Evolutionary conservation across 2,329 filamentous ascomycete genomes (phyloP), one percentile per base, ranked within the genome.

Genomic region (Didymella lethalis): DNA sequence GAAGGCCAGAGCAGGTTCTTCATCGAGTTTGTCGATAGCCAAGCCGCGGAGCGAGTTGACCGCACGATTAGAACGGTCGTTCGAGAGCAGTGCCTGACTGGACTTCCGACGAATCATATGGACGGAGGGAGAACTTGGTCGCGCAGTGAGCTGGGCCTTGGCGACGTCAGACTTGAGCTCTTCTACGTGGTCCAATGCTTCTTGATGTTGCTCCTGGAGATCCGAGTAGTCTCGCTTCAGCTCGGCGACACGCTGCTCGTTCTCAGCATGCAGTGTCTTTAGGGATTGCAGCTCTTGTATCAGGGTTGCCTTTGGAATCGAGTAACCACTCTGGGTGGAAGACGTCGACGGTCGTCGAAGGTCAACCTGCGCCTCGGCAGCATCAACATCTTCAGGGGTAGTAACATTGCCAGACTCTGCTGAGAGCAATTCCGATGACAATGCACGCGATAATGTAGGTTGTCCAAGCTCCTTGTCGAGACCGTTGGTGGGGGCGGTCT

Each of bases 21-120:
- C 80, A 64, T 95, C 92, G 63, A 99, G 92, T 70, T 93, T 91
- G 66, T 98, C 93, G 0, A 88, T 79, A 2, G 93, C 93, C 71
- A 99, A 90, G 69, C 93, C 96, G 59, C 93, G 89, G 34, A 99
- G 86, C 1, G 93, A 92, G 0, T 92, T 90, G 69, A 98, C 92
- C 2, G 93, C 96, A 58, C 95, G 88, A 69, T 97, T 93, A 7
- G 94, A 93, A 55, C 94, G 90, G 77, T 99, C 95, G 63, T 93
- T 91, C 28, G 89, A 88, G 79, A 95, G 88, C 41, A 96, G 83
- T 61, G 90, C 95, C 76, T 97, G 93, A 74, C 92, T 96, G 3
- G 93, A 96, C 80, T 97, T 97, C 69, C 94, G 88, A 63, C 93
- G 91, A 70, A 97, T 93, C 66, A 97, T 88, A n/a, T 89, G 88